Percentiles rank a stretch among this genome's conserved stretches.
These are phyloP conservation scores for Ceratocystis eucalypticola DNA, from an alignment of 2,329 filamentous ascomycete species.

Conservation along the genomic window DNA sequence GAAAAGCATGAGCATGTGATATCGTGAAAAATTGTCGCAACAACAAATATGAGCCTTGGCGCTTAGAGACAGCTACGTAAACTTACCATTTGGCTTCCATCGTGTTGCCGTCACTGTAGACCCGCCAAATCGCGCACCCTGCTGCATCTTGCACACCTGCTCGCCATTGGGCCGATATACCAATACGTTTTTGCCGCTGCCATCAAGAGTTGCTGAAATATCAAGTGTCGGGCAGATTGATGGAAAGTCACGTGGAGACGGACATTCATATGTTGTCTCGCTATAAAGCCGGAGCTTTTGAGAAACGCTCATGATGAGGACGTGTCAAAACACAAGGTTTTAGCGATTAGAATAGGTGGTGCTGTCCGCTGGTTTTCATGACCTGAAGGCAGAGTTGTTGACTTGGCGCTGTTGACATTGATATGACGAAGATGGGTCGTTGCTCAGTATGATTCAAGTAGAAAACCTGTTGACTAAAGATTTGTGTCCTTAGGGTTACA, in stretches of 20 bases:
- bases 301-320: constrained; percentile 21
- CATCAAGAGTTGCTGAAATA: constrained; percentile 57
- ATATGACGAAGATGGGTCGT: not conserved
- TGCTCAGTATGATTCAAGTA: not conserved
- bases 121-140: constrained; percentile 31
- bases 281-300: constrained; percentile 36
- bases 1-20: not conserved
- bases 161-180: constrained; percentile 72
- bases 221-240: constrained; percentile 77
- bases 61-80: not conserved
- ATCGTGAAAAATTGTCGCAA: not conserved
- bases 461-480: not conserved
- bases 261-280: constrained; percentile 44
- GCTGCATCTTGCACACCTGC: constrained; percentile 39
- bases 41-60: not conserved
- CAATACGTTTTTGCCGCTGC: constrained; percentile 52
- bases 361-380: not conserved
- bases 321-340: not conserved
- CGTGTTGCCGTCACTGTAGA: constrained; percentile 34
- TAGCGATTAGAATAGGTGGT: not conserved
- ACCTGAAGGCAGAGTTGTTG: not conserved
- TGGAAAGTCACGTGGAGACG: constrained; percentile 44
- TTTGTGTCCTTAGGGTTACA: not conserved
- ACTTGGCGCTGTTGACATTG: not conserved
- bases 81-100: constrained; percentile 56